A percentile compares a stretch with the other conserved stretches of the same genome.
Evolutionary conservation across 2,329 filamentous ascomycete genomes (phyloP).

Genomic region (Knufia petricola): DNA sequence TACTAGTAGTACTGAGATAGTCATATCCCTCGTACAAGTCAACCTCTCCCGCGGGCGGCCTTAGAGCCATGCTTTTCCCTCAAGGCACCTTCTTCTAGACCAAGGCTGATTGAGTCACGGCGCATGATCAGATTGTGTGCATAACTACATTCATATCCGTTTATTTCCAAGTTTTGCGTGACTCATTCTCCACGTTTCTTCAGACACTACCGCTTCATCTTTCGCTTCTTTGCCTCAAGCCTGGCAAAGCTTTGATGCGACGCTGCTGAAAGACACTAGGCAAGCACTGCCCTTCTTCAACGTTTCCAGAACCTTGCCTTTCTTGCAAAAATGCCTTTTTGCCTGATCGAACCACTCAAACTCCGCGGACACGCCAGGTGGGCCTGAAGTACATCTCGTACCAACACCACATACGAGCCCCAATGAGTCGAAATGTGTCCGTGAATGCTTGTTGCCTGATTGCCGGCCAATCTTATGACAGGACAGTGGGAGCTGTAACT

Average conservation of each 20-base stretch:
- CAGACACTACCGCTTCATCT: neutral
- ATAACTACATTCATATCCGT: too few relatives aligned
- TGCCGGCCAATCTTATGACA: neutral
- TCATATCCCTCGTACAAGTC: too few relatives aligned
- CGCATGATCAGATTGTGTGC: too few relatives aligned
- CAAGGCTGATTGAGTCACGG: too few relatives aligned
- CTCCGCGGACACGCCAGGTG: neutral
- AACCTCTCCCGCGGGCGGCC: too few relatives aligned
- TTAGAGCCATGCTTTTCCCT: too few relatives aligned
- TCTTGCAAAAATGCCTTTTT: neutral
- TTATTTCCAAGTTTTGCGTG: too few relatives aligned
- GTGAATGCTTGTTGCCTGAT: neutral
- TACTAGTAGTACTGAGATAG: too few relatives aligned
- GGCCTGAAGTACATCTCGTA: neutral
- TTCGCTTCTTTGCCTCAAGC: neutral
- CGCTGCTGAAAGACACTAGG: neutral
- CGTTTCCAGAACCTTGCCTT: constrained; percentile 5
- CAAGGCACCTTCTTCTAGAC: too few relatives aligned
- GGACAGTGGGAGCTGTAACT: neutral
- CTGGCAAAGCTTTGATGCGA: neutral
- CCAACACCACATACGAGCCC: neutral
- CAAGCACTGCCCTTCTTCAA: neutral
- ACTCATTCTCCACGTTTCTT: neutral
- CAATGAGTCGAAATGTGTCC: neutral
- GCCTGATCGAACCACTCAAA: constrained; percentile 3